Evolutionary conservation across 1,139 yeast genomes (phyloP).

Genomic region (Wickerhamiella infanticola): DNA sequence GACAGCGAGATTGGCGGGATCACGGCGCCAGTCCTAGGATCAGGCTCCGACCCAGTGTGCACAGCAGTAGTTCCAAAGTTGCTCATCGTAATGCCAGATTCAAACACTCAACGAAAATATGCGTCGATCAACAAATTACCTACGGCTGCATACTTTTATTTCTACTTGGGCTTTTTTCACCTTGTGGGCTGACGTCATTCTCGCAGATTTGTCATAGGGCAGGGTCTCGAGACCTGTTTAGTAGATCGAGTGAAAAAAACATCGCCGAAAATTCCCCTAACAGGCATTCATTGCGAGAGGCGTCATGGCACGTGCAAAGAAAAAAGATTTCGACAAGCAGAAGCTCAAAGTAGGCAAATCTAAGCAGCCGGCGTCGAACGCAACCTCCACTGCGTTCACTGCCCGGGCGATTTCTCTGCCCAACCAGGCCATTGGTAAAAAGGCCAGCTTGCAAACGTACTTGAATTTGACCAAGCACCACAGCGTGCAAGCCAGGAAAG

Average conservation of each 20-base stretch:
- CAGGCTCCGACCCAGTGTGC: slow-evolving; percentile 69
- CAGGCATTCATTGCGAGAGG: neutral
- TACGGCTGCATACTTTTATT: neutral
- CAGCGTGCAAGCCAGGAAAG: slow-evolving; percentile 55
- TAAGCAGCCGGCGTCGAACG: slow-evolving; percentile 51
- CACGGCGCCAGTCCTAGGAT: slow-evolving; percentile 70
- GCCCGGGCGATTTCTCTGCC: slow-evolving; percentile 35
- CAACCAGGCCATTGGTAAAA: slow-evolving; percentile 24
- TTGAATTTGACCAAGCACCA: slow-evolving; percentile 66
- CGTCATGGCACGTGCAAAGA: slow-evolving; percentile 8
- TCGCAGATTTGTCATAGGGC: slow-evolving; percentile 3
- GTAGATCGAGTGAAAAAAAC: neutral
- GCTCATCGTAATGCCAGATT: slow-evolving; percentile 1
- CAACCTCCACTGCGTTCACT: slow-evolving; percentile 72
- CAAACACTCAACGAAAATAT: no score
- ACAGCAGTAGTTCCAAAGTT: slow-evolving; percentile 70
- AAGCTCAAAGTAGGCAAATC: slow-evolving; percentile 84
- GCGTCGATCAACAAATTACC: neutral
- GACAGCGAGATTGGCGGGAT: slow-evolving; percentile 74
- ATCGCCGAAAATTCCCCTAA: neutral
- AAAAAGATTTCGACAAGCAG: slow-evolving; percentile 34
- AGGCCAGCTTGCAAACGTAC: slow-evolving; percentile 29
- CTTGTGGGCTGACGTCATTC: slow-evolving; percentile 3
- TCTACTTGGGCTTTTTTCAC: neutral
- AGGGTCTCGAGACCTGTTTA: neutral